Evolutionary conservation across 495 filamentous ascomycete species (phyloP).

Genomic region (Hypoxylon crocopeplum): DNA sequence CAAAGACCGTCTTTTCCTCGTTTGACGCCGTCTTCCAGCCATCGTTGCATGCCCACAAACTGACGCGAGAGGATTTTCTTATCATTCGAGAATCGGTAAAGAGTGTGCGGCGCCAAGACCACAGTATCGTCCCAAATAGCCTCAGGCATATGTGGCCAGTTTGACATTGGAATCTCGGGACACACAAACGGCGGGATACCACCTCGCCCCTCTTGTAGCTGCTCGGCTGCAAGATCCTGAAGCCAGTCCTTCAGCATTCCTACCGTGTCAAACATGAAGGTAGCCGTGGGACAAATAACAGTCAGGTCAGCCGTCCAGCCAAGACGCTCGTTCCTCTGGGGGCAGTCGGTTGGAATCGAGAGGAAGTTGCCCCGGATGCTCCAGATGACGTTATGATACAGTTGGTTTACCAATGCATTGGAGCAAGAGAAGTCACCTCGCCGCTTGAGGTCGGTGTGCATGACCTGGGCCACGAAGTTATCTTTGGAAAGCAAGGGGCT

Average conservation of each 20-base stretch:
- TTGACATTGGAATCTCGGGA: conserved; percentile 50
- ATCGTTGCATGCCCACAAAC: conserved; percentile 49
- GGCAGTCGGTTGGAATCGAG: conserved; percentile 57
- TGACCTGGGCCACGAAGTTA: conserved; percentile 50
- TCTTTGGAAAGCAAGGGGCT: conserved; percentile 4
- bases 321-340: conserved; percentile 57
- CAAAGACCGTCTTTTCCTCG: no score
- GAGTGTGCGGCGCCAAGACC: conserved; percentile 46
- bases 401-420: conserved; percentile 48
- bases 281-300: conserved; percentile 50
- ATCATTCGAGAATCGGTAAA: conserved; percentile 51
- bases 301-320: conserved; percentile 60
- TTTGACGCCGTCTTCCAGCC: no score
- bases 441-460: conserved; percentile 55
- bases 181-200: conserved; percentile 40
- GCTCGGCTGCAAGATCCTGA: conserved; percentile 49
- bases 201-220: conserved; percentile 32
- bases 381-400: conserved; percentile 58
- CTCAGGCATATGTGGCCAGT: no score
- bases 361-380: conserved; percentile 58
- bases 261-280: conserved; percentile 51
- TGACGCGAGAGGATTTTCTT: conserved; percentile 44
- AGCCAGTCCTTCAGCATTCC: conserved; percentile 29
- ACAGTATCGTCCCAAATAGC: conserved; percentile 50
- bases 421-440: conserved; percentile 54